Percentiles rank a stretch among this genome's conserved stretches.
These are phyloP conservation scores for Quercus alba DNA, from an alignment of 306 rosid genomes.

Conservation along the genomic window DNA sequence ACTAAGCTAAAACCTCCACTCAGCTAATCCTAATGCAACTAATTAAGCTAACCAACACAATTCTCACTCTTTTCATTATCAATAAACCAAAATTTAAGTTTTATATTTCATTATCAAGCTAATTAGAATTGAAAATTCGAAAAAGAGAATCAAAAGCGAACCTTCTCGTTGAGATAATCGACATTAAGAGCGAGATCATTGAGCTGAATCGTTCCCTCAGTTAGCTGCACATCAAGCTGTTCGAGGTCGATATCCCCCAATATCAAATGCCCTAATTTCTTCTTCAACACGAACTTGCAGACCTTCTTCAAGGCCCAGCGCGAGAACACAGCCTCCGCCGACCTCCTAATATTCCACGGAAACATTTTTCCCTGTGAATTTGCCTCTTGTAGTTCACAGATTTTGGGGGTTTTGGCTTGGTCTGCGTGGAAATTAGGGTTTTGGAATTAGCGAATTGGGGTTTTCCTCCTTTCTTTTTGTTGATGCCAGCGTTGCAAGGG, in stretches of 20 bases:
- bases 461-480: neutral
- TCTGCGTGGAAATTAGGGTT: neutral
- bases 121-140: neutral
- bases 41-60: neutral
- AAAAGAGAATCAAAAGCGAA: slow-evolving; percentile 3
- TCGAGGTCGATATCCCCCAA: slow-evolving; percentile 87
- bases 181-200: slow-evolving; percentile 84
- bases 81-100: neutral
- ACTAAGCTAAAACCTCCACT: too few species aligned
- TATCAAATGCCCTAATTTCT: slow-evolving; percentile 86
- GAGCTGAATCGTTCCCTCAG: slow-evolving; percentile 85
- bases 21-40: neutral
- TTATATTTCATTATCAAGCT: neutral
- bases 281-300: slow-evolving; percentile 82
- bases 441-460: slow-evolving; percentile 6
- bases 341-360: slow-evolving; percentile 84
- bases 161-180: slow-evolving; percentile 80
- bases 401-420: neutral
- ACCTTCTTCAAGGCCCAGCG: slow-evolving; percentile 84
- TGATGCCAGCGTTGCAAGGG: slow-evolving; percentile 18
- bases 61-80: neutral
- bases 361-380: slow-evolving; percentile 45
- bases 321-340: slow-evolving; percentile 94
- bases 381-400: slow-evolving; percentile 19
- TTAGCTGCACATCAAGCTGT: slow-evolving; percentile 87